phyloP scores from a whole-genome alignment of 805 yeast genomes.

The Diddensiella transvaalensis region DNA sequence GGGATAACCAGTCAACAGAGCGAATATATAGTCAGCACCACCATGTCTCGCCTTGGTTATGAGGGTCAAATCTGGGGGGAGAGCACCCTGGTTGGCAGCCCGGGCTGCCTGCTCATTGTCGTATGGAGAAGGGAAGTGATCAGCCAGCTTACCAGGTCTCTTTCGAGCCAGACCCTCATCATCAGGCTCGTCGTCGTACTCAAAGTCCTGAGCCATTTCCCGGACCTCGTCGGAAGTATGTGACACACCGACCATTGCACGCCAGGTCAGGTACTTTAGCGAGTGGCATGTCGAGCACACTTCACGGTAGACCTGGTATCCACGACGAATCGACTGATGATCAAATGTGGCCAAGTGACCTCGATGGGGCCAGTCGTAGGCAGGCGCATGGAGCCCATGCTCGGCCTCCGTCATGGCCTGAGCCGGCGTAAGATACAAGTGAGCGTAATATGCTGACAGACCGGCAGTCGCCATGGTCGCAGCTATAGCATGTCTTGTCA shows the following conservation, averaged over 20 bases:
- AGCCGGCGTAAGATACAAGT: slow-evolving; percentile 82
- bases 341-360: slow-evolving; percentile 85
- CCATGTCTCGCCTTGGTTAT: slow-evolving; percentile 99
- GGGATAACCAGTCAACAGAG: slow-evolving; percentile 96
- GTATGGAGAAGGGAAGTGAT: slow-evolving; percentile 91
- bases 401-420: slow-evolving; percentile 98
- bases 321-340: slow-evolving; percentile 96
- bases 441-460: slow-evolving; percentile 74
- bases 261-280: slow-evolving; percentile 95
- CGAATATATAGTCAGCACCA: slow-evolving; percentile 90
- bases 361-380: slow-evolving; percentile 87
- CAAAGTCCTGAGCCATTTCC: slow-evolving; percentile 92
- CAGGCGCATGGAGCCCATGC: slow-evolving; percentile 96
- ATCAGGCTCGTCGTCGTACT: slow-evolving; percentile 95
- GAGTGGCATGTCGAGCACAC: slow-evolving; percentile 99
- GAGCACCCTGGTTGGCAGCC: slow-evolving; percentile 99
- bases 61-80: slow-evolving; percentile 95
- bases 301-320: slow-evolving; percentile 97
- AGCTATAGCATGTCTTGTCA: slow-evolving; percentile 39
- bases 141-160: slow-evolving; percentile 98
- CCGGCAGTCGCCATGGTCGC: slow-evolving; percentile 69
- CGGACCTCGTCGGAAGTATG: slow-evolving; percentile 88
- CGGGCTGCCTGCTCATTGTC: slow-evolving; percentile 99
- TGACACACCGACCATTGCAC: slow-evolving; percentile 94
- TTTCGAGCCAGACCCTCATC: slow-evolving; percentile 96